Evolutionary conservation across 192 early-diverging fungal genomes (phyloP).

Genomic region (Coemansia brasiliensis): DNA sequence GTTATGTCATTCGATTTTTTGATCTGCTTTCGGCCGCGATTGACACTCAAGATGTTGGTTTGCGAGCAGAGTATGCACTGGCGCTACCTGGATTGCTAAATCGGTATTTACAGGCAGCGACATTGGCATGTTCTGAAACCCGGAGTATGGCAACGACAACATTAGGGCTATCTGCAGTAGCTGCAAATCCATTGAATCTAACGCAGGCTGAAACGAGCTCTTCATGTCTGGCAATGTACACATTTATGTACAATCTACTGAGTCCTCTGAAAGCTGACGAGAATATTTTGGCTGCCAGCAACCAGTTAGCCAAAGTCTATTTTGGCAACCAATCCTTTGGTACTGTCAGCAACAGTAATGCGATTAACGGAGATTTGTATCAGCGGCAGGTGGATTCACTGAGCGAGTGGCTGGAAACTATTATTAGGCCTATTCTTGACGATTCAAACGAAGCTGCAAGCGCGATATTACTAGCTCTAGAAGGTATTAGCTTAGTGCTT

Average conservation of each 20-base stretch:
- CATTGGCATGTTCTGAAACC: slow-evolving; percentile 37
- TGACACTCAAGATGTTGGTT: background rate
- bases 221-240: slow-evolving; percentile 36
- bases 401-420: slow-evolving; percentile 19
- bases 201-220: slow-evolving; percentile 15
- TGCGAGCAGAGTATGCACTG: slow-evolving; percentile 15
- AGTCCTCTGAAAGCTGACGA: slow-evolving; percentile 9
- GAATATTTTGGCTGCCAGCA: slow-evolving; percentile 17
- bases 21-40: slow-evolving; percentile 9
- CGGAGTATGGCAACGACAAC: slow-evolving; percentile 25
- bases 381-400: slow-evolving; percentile 17
- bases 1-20: slow-evolving; percentile 20
- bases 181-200: slow-evolving; percentile 28
- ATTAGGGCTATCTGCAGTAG: slow-evolving; percentile 29
- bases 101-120: slow-evolving; percentile 34
- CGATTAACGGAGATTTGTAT: slow-evolving; percentile 17
- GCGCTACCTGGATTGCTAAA: slow-evolving; percentile 32
- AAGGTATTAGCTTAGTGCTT: slow-evolving; percentile 25
- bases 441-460: background rate
- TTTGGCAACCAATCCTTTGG: slow-evolving; percentile 41
- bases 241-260: slow-evolving; percentile 20
- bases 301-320: slow-evolving; percentile 27
- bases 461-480: slow-evolving; percentile 16
- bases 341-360: slow-evolving; percentile 14
- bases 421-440: slow-evolving; percentile 19